Conservation (phyloP, 495 filamentous ascomycete species). For the Neurospora terricola region DNA sequence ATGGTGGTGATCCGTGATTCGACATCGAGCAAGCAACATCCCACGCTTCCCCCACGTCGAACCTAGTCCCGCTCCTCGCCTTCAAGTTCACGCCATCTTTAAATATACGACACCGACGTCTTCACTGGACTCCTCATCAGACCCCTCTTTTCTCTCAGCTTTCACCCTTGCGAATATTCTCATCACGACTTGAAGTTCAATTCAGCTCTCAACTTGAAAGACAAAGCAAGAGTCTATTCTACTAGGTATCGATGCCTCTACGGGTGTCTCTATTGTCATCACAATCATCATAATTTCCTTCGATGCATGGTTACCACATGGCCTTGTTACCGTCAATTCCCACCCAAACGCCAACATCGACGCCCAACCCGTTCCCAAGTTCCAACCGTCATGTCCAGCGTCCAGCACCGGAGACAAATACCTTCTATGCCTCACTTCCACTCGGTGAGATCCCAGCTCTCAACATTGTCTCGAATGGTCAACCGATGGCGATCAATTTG, state of each 20-base stretch:
- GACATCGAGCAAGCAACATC: conserved; percentile 15
- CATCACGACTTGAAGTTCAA: background rate
- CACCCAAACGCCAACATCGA: background rate
- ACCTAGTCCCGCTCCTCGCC: conserved; percentile 5
- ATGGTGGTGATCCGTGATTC: conserved; percentile 9
- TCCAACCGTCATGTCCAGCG: background rate
- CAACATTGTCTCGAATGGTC: conserved; percentile 45
- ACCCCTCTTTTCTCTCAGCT: background rate
- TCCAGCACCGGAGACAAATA: background rate
- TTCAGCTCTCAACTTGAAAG: background rate
- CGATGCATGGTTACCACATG: background rate
- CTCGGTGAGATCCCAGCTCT: conserved; percentile 47
- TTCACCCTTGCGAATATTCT: background rate
- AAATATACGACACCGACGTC: conserved; percentile 17
- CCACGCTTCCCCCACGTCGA: conserved; percentile 29
- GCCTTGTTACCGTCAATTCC: background rate
- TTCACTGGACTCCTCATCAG: background rate
- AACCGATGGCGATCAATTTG: conserved; percentile 56
- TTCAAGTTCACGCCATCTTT: conserved; percentile 10
- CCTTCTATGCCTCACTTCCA: conserved; percentile 30
- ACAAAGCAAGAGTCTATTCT: background rate
- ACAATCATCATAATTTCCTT: background rate
- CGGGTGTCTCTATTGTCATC: background rate
- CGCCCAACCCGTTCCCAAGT: background rate
- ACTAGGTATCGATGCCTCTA: background rate